phyloP scores from a whole-genome alignment of 208 protist species.

The Acanthamoeba lenticulata region DNA sequence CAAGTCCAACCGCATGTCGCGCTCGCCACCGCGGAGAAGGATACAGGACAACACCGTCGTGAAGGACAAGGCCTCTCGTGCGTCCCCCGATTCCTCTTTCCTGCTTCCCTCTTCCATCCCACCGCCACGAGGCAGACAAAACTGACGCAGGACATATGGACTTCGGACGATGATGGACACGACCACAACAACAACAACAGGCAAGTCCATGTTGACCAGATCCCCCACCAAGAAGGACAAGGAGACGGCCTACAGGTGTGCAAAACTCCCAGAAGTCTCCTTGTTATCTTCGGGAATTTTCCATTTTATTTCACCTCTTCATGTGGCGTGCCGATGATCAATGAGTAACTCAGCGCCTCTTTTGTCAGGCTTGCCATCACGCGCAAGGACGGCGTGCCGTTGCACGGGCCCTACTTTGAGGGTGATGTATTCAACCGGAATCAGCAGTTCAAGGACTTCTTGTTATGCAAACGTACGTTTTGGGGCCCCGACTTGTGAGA shows the following conservation, averaged over 20 bases:
- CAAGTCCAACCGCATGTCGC: neutral
- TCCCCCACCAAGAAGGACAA: neutral
- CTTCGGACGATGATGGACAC: neutral
- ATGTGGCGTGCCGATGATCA: neutral
- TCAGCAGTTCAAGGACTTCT: constrained; percentile 31
- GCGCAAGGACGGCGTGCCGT: constrained; percentile 27
- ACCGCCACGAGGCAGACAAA: no score
- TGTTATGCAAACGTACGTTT: constrained; percentile 25
- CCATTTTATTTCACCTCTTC: neutral
- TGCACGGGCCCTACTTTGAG: neutral
- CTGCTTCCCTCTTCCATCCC: no score
- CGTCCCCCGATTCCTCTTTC: neutral
- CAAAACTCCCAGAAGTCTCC: neutral
- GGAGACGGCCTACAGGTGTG: neutral
- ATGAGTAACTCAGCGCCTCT: neutral
- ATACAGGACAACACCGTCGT: neutral
- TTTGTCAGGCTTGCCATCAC: neutral
- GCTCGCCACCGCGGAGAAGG: neutral
- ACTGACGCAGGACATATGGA: no score
- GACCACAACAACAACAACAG: neutral
- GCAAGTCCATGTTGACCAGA: neutral
- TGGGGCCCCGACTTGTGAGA: neutral
- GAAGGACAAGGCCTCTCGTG: neutral
- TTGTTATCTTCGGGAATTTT: neutral
- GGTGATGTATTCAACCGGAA: neutral